Evolutionary conservation across 2,329 filamentous ascomycete genomes (phyloP), one percentile per base, ranked within the genome.

Genomic region (Alternaria incomplexa): DNA sequence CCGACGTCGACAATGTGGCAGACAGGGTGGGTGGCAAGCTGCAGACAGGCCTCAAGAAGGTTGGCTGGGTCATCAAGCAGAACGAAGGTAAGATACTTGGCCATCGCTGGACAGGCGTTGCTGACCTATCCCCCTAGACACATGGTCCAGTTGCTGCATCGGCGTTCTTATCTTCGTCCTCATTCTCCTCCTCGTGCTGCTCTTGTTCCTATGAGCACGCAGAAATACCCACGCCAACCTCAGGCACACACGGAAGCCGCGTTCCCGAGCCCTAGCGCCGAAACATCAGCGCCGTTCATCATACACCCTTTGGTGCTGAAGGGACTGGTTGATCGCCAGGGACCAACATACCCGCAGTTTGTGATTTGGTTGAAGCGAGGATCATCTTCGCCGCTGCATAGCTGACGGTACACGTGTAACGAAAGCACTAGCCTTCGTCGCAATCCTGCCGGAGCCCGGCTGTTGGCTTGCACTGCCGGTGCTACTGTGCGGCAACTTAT

Each of bases 81-180:
- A 98, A 97, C 80, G 96, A 99, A 86, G 96, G 97, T 87, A 84
- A 22, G 60, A 43, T 50, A 17, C 5, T 5, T 55, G 30, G 12
- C 10, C 7, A 22, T 20, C 25, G 22, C 32, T 10, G 8, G 43
- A 17, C 32, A 36, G 22, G 25, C 50, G 32, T 23, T 58, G 50
- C 61, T 62, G 58, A 57, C 61, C 22, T 13, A 43, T n/a, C 7
- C 5, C 30, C 32, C 28, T 23, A 89, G 88, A 90, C 81, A 85
- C 84, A 57, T 86, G 85, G 83, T 97, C 93, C 71, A 93, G 93
- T 79, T 97, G 93, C 83, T 98, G 94, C 80, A 97, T 99, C 72
- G 92, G 85, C 5, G 83, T 96, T 20, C 85, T 98, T 72, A 97
- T 98, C 64, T 88, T 96, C 66, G 92, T 97, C 40, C 84, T 98